Evolutionary conservation across 1,284 basidiomycete genomes (phyloP), one percentile per base, ranked within the genome.

Genomic region (Tranzscheliella williamsii): DNA sequence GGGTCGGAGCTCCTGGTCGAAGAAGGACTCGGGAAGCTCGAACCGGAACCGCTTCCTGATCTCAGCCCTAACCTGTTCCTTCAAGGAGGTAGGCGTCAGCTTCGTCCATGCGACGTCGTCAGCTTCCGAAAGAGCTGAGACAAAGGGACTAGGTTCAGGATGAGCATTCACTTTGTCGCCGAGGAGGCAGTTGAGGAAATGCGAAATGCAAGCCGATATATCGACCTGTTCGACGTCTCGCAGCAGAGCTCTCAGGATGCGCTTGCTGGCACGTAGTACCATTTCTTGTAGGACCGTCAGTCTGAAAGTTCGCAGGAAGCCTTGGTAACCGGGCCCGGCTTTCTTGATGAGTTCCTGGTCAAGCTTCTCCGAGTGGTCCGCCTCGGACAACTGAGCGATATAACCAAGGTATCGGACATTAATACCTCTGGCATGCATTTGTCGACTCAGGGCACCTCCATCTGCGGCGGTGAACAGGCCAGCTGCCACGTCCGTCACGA

Each of bases 121-220:
- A 11, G 17, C 37, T 18, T 63, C 66, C 15, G 46, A 56, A 15
- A 73, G 51, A 1, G 67, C 64, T 35, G 68, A 61, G 11, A 34
- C 33, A 16, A 37, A 22, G 17, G 46, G 57, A 5, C 42, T 56
- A 13, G 82, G 78, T 34, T 75, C 66, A 11, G 82, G 82, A 8
- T 71, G 63, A 15, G 80, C 38, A 68, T 82, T 80, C 54, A 79
- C 40, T 6, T 68, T 69, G 8, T 78, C 64, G 38, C 83, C 83
- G n/a, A 84, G 67, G 5, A 84, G 78, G 62, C 83, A 84, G 79
- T 84, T 84, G 75, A 83, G 79, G 79, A 84, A 83, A 78, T 84
- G 83, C 13, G 83, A 80, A 44, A 75, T 53, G 50, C 66, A 67
- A 5, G 67, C 52, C 15, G 67, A 48, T 20, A 54, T 46, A 32